These are phyloP conservation scores for Agrocybe praecox DNA, from an alignment of 768 basidiomycete species.

Conservation along the genomic window DNA sequence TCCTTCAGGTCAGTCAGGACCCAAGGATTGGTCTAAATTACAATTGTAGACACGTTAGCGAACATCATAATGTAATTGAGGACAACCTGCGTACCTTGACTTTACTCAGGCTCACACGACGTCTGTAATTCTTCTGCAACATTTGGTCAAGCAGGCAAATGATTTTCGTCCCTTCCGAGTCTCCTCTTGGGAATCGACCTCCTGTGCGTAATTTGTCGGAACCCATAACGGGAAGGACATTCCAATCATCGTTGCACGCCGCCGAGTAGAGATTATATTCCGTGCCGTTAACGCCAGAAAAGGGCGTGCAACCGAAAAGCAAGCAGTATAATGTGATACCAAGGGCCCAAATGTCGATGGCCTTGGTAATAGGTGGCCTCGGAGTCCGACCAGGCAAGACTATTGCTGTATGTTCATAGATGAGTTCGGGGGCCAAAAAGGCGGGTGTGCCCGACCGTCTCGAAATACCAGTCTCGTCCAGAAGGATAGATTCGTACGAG, in stretches of 20 bases:
- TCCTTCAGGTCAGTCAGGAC: conserved; percentile 68
- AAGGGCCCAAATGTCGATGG: conserved; percentile 97
- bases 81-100: conserved; percentile 62
- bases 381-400: conserved; percentile 31
- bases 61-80: conserved; percentile 9
- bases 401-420: conserved; percentile 72
- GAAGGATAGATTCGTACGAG: conserved; percentile 60
- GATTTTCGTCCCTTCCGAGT: conserved; percentile 57
- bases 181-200: conserved; percentile 42
- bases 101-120: conserved; percentile 76
- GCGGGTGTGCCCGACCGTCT: conserved; percentile 95
- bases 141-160: conserved; percentile 74
- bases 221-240: conserved; percentile 70
- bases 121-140: conserved; percentile 77
- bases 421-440: conserved; percentile 95
- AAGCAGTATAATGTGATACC: conserved; percentile 96
- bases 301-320: conserved; percentile 87
- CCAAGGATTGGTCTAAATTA: conserved; percentile 59
- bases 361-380: conserved; percentile 75
- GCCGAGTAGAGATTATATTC: conserved; percentile 81
- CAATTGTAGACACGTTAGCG: neutral
- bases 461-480: conserved; percentile 85
- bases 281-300: conserved; percentile 36
- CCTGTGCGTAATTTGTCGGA: conserved; percentile 66
- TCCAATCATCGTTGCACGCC: conserved; percentile 79